These are phyloP conservation scores for Lagenaria siceraria DNA, from an alignment of 306 rosid genomes.

Conservation along the genomic window DNA sequence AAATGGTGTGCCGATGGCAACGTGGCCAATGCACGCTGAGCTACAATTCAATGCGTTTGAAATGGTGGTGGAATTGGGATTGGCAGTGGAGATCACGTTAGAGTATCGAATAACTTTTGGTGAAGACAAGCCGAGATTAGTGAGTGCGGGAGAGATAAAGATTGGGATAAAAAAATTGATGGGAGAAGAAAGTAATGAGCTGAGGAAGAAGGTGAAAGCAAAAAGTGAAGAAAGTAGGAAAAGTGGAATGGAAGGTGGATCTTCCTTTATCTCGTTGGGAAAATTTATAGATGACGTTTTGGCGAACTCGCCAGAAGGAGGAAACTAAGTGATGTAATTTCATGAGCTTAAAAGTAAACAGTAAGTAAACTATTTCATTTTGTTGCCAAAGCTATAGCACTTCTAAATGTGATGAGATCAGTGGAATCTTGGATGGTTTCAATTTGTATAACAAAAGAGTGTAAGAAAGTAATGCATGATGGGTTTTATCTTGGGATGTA, in stretches of 20 bases:
- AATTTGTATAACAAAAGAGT: too few species aligned
- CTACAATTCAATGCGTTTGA: conserved; percentile 8
- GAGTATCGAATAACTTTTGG: neutral
- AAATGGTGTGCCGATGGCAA: conserved; percentile 16
- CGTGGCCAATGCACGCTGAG: neutral
- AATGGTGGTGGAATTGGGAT: conserved; percentile 18
- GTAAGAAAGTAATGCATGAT: too few species aligned
- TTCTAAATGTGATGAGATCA: too few species aligned
- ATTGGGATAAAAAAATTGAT: conserved; percentile 1
- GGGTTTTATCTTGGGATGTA: too few species aligned
- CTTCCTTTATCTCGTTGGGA: conserved; percentile 14
- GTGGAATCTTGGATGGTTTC: too few species aligned
- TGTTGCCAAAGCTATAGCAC: too few species aligned
- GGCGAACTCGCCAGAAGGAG: neutral
- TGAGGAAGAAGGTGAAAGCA: conserved; percentile 15
- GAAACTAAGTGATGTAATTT: neutral
- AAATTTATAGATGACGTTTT: neutral
- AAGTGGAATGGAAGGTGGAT: conserved; percentile 15
- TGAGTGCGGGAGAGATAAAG: conserved; percentile 13
- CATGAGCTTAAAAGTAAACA: neutral
- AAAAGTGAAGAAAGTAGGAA: conserved; percentile 14
- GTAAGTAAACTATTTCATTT: too few species aligned
- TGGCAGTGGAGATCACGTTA: conserved; percentile 19
- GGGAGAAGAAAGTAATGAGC: neutral
- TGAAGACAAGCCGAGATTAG: neutral